Evolutionary conservation across 2,329 filamentous ascomycete species (phyloP), one percentile per base, ranked within the genome.

Genomic region (Drechslerella dactyloides): DNA sequence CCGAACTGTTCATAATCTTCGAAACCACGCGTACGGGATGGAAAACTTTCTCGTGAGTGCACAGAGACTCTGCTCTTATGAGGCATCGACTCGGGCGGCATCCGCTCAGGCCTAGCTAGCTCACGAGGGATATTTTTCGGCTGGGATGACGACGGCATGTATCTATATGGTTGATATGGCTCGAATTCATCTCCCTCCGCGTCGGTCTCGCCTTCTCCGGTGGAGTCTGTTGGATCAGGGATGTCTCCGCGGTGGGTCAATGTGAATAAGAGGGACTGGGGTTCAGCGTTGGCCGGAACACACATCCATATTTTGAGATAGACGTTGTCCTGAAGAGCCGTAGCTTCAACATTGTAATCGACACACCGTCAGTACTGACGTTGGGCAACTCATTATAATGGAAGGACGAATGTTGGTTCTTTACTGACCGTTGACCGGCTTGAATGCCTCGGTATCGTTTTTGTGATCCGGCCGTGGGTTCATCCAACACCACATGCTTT

Each of bases 341-440:
- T 13, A 44, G 58, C 19, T 40, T 15, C 24, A 37, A 15, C 21
- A 13, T 40, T 30, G 17, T 21, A 50, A 11, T 40, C 37, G 21
- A 33, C 27, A 33, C 27, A 4, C 8, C 8, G 17, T 42, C 15
- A 21, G 46, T 23, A 30, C 13, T 24, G n/a, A 42, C 2, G 13
- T 10, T 23, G 27, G n/a, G 10, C 7, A 13, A 17, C 50, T 19
- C 8, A 35, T n/a, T n/a, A n/a, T n/a, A n/a, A n/a, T n/a, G n/a
- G n/a, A n/a, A n/a, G n/a, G n/a, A n/a, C n/a, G n/a, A n/a, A n/a
- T n/a, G n/a, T n/a, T n/a, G n/a, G n/a, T n/a, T n/a, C n/a, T n/a
- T n/a, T 30, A 42, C 51, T 3, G n/a, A 62, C 64, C 57, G 35
- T 51, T 56, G 7, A 56, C 33, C 0, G 64, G 64, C 10, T 37